These are phyloP conservation scores for Actinidia chinensis DNA, from an alignment of 179 eudicot species.

Conservation along the genomic window DNA sequence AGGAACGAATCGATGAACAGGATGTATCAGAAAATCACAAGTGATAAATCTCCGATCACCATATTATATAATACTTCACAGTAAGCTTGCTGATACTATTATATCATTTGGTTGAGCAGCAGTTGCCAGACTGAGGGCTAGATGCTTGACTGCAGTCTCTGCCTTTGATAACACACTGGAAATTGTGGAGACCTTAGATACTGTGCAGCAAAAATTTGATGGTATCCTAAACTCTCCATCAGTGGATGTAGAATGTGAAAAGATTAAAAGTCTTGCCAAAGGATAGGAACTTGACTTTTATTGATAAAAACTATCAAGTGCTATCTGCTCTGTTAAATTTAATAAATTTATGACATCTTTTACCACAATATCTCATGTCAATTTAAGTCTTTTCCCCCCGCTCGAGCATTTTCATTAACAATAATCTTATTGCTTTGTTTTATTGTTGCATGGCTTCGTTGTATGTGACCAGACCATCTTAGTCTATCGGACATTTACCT, in stretches of 20 bases:
- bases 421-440: too few relatives aligned
- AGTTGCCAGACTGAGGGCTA: constrained; percentile 79
- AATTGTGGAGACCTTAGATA: constrained; percentile 72
- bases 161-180: constrained; percentile 87
- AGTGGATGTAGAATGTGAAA: constrained; percentile 80
- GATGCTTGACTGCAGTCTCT: constrained; percentile 91
- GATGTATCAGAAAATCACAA: background rate
- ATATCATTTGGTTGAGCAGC: constrained; percentile 44
- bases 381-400: too few relatives aligned
- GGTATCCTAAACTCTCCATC: constrained; percentile 82
- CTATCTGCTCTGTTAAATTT: too few relatives aligned
- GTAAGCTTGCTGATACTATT: constrained; percentile 11
- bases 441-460: too few relatives aligned
- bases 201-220: constrained; percentile 81
- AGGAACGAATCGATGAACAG: background rate
- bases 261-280: constrained; percentile 86
- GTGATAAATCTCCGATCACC: background rate
- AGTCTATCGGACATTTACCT: too few relatives aligned
- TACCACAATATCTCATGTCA: too few relatives aligned
- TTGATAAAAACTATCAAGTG: constrained; percentile 80
- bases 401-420: too few relatives aligned
- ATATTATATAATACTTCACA: background rate
- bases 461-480: too few relatives aligned
- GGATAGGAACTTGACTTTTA: constrained; percentile 80
- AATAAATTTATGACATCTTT: too few relatives aligned